Conservation (phyloP, 257 asterid species). For the Forsythia viridissima region DNA sequence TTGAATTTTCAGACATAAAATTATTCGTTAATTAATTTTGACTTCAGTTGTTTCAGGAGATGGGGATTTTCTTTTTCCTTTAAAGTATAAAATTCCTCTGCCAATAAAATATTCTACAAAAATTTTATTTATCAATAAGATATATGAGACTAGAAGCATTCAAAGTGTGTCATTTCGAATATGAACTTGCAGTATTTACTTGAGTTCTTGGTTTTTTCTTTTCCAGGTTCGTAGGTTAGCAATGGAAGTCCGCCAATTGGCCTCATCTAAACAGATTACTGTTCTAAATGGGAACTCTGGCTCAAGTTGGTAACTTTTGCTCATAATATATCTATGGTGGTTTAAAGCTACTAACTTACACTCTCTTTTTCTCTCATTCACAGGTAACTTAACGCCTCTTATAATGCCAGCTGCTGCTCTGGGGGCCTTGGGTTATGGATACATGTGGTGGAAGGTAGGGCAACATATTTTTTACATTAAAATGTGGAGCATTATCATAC, state of each 20-base stretch:
- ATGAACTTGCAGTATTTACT: not conserved
- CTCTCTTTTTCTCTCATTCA: slow-evolving; percentile 16
- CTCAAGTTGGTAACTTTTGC: slow-evolving; percentile 41
- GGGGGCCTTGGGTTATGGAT: slow-evolving; percentile 91
- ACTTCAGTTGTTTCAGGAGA: not conserved
- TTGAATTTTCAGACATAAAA: not conserved
- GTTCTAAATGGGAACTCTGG: slow-evolving; percentile 67
- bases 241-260: slow-evolving; percentile 69
- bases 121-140: not conserved
- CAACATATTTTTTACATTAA: slow-evolving; percentile 5
- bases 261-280: slow-evolving; percentile 60
- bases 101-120: not conserved
- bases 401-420: slow-evolving; percentile 70
- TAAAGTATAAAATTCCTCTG: not conserved
- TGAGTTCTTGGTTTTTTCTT: slow-evolving; percentile 17
- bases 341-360: slow-evolving; percentile 10
- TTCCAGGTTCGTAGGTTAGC: slow-evolving; percentile 73
- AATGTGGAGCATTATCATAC: slow-evolving; percentile 5
- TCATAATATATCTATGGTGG: not conserved
- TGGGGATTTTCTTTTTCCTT: not conserved
- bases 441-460: slow-evolving; percentile 97
- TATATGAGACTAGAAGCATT: not conserved
- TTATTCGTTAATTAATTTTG: not conserved
- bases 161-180: not conserved
- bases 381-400: slow-evolving; percentile 60